phyloP scores from a whole-genome alignment of 1,139 yeast species.

The Geotrichum aggregatum region DNA sequence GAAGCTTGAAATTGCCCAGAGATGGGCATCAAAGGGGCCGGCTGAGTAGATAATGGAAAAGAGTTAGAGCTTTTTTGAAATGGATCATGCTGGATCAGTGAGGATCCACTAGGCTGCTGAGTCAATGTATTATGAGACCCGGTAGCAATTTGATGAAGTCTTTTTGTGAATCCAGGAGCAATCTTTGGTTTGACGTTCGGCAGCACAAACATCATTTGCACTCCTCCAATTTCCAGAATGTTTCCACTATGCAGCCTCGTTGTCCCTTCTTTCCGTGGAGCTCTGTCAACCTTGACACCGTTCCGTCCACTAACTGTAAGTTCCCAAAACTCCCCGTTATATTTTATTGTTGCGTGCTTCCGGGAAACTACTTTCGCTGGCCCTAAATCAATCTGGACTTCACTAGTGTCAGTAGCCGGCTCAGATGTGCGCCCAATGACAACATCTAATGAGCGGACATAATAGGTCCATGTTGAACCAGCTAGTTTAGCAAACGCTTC shows the following conservation, averaged over 20 bases:
- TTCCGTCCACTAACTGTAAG: constrained; percentile 78
- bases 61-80: not conserved
- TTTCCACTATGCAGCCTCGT: constrained; percentile 72
- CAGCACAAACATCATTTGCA: constrained; percentile 96
- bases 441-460: constrained; percentile 75
- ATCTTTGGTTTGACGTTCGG: constrained; percentile 78
- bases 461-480: constrained; percentile 91
- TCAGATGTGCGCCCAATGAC: constrained; percentile 84
- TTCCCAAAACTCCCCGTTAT: constrained; percentile 82
- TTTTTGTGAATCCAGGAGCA: constrained; percentile 25
- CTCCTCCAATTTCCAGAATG: constrained; percentile 88
- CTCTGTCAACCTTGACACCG: constrained; percentile 78
- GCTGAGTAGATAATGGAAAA: not conserved
- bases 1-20: not conserved
- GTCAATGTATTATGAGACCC: not conserved
- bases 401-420: constrained; percentile 36
- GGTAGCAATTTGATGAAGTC: not conserved
- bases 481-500: constrained; percentile 96
- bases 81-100: not conserved
- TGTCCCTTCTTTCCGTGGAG: constrained; percentile 48
- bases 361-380: constrained; percentile 95
- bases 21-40: not conserved
- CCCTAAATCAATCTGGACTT: constrained; percentile 83
- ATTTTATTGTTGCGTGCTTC: constrained; percentile 78
- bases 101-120: not conserved